phyloP scores from a whole-genome alignment of 768 basidiomycete genomes.

The Boletus rex-veris region DNA sequence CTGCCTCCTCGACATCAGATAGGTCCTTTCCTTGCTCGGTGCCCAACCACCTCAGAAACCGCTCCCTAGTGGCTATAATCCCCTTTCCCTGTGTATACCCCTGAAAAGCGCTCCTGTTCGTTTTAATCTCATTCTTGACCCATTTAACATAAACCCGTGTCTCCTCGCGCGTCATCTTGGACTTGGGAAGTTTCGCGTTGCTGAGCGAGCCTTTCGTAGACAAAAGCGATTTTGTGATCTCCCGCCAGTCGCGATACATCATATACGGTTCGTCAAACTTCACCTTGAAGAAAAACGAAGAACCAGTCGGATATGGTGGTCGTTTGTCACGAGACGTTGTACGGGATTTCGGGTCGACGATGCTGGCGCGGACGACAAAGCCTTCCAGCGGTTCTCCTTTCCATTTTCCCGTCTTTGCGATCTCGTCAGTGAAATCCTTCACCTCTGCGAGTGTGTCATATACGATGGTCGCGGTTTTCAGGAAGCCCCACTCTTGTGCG shows the following conservation, averaged over 20 bases:
- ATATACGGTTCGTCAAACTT: slow-evolving; percentile 99
- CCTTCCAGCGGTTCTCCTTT: slow-evolving; percentile 85
- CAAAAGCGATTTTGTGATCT: slow-evolving; percentile 81
- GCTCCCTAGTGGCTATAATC: slow-evolving; percentile 78
- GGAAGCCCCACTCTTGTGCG: slow-evolving; percentile 89
- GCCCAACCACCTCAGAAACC: slow-evolving; percentile 68
- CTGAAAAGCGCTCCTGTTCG: slow-evolving; percentile 56
- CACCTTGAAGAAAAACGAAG: slow-evolving; percentile 97
- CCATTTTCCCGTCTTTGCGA: slow-evolving; percentile 72
- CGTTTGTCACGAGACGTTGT: slow-evolving; percentile 27
- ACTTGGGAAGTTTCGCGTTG: slow-evolving; percentile 47
- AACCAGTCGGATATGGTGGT: slow-evolving; percentile 71
- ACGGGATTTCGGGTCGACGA: slow-evolving; percentile 42
- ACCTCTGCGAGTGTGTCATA: slow-evolving; percentile 65
- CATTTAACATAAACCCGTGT: slow-evolving; percentile 78
- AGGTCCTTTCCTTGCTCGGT: slow-evolving; percentile 43
- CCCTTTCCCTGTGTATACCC: slow-evolving; percentile 70
- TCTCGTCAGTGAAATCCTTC: slow-evolving; percentile 62
- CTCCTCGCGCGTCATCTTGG: slow-evolving; percentile 73
- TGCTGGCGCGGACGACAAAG: slow-evolving; percentile 84
- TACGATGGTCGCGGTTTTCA: slow-evolving; percentile 58
- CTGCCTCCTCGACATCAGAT: slow-evolving; percentile 25
- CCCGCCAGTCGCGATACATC: slow-evolving; percentile 98
- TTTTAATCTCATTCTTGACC: slow-evolving; percentile 73
- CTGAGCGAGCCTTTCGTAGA: slow-evolving; percentile 31